Base-by-base conservation (phyloP, 2,329 filamentous ascomycete genomes). In the Microcera coccophila region DNA sequence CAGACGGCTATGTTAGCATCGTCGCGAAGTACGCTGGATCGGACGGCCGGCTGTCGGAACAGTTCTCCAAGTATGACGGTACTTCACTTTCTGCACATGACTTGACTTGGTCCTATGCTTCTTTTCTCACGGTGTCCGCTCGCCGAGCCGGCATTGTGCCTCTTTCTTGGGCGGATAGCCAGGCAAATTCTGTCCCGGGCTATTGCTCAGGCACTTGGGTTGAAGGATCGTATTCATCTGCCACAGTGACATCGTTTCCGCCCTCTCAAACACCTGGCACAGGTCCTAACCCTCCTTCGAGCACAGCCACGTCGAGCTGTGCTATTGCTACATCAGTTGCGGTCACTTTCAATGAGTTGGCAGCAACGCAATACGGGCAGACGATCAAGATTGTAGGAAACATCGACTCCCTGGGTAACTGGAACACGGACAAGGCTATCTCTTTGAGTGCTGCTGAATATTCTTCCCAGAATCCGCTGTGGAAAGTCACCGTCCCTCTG, bases 61-160 rank as follows among this genome's bases (percentile, higher is more conserved):
- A 88, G 61, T 88, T 78, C 55, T 72, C 76, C 50, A 75, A 74
- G 52, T 62, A 65, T 42, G 66, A 60, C 33, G 81, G 76, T 21
- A 50, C 56, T 0, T 81, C 79, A 2, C 65, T 83, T 4, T 85
- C 82, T 2, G 85, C 84, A 1, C 65, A 69, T 15, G 81, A 88
- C 50, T 67, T 88, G 20, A 87, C 84, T 3, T 88, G 84, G 84
- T 86, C 82, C 1, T 87, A 87, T 51, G 82, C 83, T 2, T 74
- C 83, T 0, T 82, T 88, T 62, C 66, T 88, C 36, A 84, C 82
- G 1, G 76, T 77, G n/a, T 66, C 70, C 18, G 73, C 73, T 32
- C 75, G 82, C 28, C 75, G 82, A 36, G 72, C 73, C 36, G 73
- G 73, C 16, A 55, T 75, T 14, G 62, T 81, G 8, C 80, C 81